Base-by-base conservation (phyloP, 192 early-diverging fungal species). In the Coemansia sp. region DNA sequence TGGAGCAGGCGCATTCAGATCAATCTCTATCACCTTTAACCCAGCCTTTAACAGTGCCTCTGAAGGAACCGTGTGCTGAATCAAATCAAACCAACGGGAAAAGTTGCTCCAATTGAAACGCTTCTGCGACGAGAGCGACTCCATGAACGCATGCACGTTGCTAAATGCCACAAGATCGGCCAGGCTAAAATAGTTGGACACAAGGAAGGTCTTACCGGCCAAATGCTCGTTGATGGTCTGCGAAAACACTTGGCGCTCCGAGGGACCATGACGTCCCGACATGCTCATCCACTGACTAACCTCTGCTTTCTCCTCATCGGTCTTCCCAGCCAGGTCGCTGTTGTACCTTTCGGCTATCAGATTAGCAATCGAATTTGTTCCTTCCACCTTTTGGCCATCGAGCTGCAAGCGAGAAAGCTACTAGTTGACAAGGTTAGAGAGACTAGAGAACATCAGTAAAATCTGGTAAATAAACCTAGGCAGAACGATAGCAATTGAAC, bases 51-150 rank as follows among this genome's bases (percentile, higher is more conserved):
- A 66, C 37, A 78, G 68, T 13, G 77, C 67, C 16, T 64, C 71
- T 4, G 70, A 62, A 42, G 86, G 74, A 51, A 88, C 73, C 12
- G 86, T 77, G 63, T 93, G 82, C 78, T 93, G 92, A 61, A 93
- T 82, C 58, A 93, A 75, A 82, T 92, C 91, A 62, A 91, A 91
- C 89, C 91, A 93, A 41, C 92, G 84, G 48, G 87, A 85, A 43
- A 92, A 82, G 74, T 90, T 80, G 69, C 80, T 76, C 45, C 81
- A 74, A 55, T 71, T 85, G 67, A 88, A 83, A 58, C 86, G 87
- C 64, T 87, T 85, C 58, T 89, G 84, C 16, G 60, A 45, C 5
- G 88, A 79, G 36, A 87, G 86, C 26, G 77, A 68, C 36, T 70
- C 82, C 66, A 82, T 76, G 54, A 84, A 88, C 49, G 85, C 74